Evolutionary conservation across 2,329 filamentous ascomycete genomes (phyloP).

Genomic region (Zymoseptoria tritici): DNA sequence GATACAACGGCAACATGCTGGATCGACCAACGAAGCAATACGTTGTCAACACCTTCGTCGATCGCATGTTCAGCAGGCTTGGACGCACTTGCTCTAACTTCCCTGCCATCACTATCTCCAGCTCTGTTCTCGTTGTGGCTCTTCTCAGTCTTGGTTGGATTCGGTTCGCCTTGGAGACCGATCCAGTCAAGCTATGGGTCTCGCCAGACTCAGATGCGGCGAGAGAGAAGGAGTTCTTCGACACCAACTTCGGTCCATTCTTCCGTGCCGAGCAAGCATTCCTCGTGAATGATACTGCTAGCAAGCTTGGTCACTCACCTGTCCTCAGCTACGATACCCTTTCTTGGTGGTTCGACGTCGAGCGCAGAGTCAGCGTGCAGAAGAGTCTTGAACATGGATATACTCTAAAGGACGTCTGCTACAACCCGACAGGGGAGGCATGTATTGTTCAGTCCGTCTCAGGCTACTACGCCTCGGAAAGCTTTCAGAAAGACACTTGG

Average conservation of each 20-base stretch:
- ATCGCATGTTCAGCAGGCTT: slow-evolving; percentile 69
- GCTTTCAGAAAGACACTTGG: slow-evolving; percentile 57
- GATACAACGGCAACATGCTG: slow-evolving; percentile 67
- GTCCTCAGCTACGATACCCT: slow-evolving; percentile 85
- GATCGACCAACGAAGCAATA: slow-evolving; percentile 76
- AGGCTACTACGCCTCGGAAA: slow-evolving; percentile 66
- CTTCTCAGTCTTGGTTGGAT: slow-evolving; percentile 83
- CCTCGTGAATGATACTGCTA: slow-evolving; percentile 74
- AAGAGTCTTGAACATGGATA: slow-evolving; percentile 62
- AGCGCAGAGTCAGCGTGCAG: slow-evolving; percentile 65
- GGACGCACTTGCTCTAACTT: slow-evolving; percentile 76
- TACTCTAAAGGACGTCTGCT: slow-evolving; percentile 77
- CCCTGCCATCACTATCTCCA: slow-evolving; percentile 71
- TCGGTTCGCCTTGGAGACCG: slow-evolving; percentile 78
- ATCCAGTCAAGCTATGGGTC: slow-evolving; percentile 94
- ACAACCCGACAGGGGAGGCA: slow-evolving; percentile 81
- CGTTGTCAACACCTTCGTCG: slow-evolving; percentile 73
- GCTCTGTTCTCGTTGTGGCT: slow-evolving; percentile 66
- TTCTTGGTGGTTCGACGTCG: slow-evolving; percentile 88
- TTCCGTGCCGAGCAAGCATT: slow-evolving; percentile 92
- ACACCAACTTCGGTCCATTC: slow-evolving; percentile 87
- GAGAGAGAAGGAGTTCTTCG: slow-evolving; percentile 89
- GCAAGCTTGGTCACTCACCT: slow-evolving; percentile 54
- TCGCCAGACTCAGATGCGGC: slow-evolving; percentile 85
- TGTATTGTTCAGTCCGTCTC: slow-evolving; percentile 93